Percentiles rank a stretch among this genome's conserved stretches.
phyloP scores from a whole-genome alignment of 1,139 yeast species.

The Geotrichum reessii region DNA sequence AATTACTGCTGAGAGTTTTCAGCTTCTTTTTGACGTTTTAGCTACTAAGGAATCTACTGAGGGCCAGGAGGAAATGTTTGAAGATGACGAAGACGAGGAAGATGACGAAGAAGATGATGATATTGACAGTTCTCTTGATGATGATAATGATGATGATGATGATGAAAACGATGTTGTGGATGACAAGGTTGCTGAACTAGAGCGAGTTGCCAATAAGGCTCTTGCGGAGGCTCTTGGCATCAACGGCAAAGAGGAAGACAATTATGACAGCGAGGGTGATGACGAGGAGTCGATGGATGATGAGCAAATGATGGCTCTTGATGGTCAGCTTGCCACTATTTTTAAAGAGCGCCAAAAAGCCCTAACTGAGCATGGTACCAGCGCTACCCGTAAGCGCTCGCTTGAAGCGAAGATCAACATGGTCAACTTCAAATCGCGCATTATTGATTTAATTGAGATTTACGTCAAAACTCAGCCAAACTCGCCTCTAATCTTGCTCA shows the following conservation, averaged over 20 bases:
- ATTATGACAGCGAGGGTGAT: slow-evolving; percentile 40
- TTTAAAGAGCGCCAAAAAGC: slow-evolving; percentile 56
- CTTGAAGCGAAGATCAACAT: slow-evolving; percentile 66
- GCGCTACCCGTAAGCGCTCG: slow-evolving; percentile 36
- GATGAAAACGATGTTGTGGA: slow-evolving; percentile 13
- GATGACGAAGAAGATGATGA: slow-evolving; percentile 30
- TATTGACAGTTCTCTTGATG: slow-evolving; percentile 31
- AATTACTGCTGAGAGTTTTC: slow-evolving; percentile 48
- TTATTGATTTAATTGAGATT: slow-evolving; percentile 68
- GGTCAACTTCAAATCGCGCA: slow-evolving; percentile 69
- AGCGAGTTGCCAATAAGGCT: slow-evolving; percentile 61
- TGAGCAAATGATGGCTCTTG: slow-evolving; percentile 95
- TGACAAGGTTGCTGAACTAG: slow-evolving; percentile 35
- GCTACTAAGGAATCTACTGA: slow-evolving; percentile 70
- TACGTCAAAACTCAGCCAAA: slow-evolving; percentile 48
- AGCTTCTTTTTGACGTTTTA: slow-evolving; percentile 60
- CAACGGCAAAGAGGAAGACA: slow-evolving; percentile 19
- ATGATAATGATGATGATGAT: slow-evolving; percentile 26
- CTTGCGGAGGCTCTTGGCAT: slow-evolving; percentile 75
- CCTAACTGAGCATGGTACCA: slow-evolving; percentile 24
- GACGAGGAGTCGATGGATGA: slow-evolving; percentile 89
- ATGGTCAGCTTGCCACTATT: slow-evolving; percentile 73
- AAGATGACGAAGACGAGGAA: slow-evolving; percentile 34
- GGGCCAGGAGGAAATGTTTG: slow-evolving; percentile 56
- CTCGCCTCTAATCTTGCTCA: slow-evolving; percentile 40